These are phyloP conservation scores for Emergomyces pasteurianus DNA, from an alignment of 2,329 filamentous ascomycete species.

Conservation along the genomic window DNA sequence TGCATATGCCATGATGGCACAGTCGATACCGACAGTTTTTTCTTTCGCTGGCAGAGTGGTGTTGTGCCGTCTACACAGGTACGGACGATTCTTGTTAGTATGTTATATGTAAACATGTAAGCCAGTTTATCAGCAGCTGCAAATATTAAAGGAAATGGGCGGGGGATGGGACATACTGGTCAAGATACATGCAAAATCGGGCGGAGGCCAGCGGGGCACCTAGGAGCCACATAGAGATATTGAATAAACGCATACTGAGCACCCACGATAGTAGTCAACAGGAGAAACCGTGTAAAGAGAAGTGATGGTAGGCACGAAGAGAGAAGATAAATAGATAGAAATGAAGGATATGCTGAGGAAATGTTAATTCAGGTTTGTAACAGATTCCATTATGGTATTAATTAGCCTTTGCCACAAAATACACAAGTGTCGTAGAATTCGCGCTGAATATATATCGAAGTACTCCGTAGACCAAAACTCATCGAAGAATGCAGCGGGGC, in stretches of 20 bases:
- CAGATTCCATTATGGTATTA: neutral
- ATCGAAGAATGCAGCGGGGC: neutral
- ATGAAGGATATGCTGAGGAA: too few species aligned
- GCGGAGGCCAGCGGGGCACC: constrained; percentile 20
- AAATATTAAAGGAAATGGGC: neutral
- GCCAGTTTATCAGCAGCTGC: neutral
- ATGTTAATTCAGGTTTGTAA: too few species aligned
- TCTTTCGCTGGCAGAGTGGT: constrained; percentile 21
- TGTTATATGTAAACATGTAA: neutral
- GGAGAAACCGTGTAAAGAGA: too few species aligned
- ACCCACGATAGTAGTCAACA: neutral
- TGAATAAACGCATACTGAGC: neutral
- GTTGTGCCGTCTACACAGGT: constrained; percentile 31
- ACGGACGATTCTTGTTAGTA: neutral
- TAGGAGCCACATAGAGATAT: constrained; percentile 16
- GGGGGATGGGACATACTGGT: constrained; percentile 27
- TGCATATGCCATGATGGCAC: constrained; percentile 47
- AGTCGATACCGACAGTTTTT: constrained; percentile 36
- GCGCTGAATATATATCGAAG: neutral
- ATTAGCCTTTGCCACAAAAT: neutral
- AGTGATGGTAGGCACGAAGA: too few species aligned
- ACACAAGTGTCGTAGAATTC: too few species aligned
- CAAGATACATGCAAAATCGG: constrained; percentile 36
- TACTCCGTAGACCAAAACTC: too few species aligned
- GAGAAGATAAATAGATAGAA: too few species aligned